Evolutionary conservation across 441 rosid genomes (phyloP).

Genomic region (Brassica hybrid): DNA sequence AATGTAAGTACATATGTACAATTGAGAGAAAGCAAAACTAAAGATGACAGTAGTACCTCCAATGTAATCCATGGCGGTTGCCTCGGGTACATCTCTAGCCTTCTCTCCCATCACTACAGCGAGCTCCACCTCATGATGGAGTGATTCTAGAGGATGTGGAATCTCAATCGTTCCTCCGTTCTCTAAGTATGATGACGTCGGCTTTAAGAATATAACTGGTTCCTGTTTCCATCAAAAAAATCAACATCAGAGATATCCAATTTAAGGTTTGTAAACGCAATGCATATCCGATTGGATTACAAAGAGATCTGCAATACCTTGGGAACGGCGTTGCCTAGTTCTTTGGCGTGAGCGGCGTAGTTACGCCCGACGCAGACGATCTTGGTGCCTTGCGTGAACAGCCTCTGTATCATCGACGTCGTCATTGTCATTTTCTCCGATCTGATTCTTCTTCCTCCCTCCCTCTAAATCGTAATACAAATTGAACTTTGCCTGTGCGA

Average conservation of each 20-base stretch:
- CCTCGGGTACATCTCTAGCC: constrained; percentile 83
- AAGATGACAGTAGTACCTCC: constrained; percentile 52
- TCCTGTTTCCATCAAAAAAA: constrained; percentile 47
- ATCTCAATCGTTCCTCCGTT: constrained; percentile 92
- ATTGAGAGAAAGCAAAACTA: not conserved
- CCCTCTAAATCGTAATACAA: not conserved
- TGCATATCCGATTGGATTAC: too few species aligned
- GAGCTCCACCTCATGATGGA: constrained; percentile 94
- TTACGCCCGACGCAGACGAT: constrained; percentile 96
- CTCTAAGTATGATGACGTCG: constrained; percentile 86
- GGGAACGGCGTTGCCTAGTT: constrained; percentile 96
- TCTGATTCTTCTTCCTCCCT: not conserved
- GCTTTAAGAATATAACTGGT: constrained; percentile 91
- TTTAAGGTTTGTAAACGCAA: not conserved
- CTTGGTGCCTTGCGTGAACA: constrained; percentile 75
- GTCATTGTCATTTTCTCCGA: constrained; percentile 54
- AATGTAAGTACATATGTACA: not conserved
- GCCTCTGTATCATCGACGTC: constrained; percentile 58
- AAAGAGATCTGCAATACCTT: constrained; percentile 46
- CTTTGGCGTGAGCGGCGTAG: constrained; percentile 97
- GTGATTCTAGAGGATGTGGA: constrained; percentile 71
- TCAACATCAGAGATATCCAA: not conserved
- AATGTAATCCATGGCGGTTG: constrained; percentile 79
- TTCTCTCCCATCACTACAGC: constrained; percentile 79
- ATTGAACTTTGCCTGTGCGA: not conserved